A percentile compares a stretch with the other conserved stretches of the same genome.
Conservation (phyloP, 2,329 filamentous ascomycete genomes). For the Clonostachys solani region DNA sequence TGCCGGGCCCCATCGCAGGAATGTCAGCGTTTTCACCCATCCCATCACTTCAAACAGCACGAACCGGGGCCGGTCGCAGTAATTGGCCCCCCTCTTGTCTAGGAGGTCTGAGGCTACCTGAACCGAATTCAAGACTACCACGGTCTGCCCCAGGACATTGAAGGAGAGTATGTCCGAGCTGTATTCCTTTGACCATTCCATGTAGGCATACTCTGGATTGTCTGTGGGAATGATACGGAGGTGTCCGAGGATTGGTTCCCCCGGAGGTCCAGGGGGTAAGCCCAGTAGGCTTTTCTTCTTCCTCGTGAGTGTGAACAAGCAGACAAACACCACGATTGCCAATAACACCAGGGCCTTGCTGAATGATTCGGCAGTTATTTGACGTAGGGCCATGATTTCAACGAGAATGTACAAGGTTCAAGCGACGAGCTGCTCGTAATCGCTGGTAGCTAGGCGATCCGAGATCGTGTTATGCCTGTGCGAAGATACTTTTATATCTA, state of each 20-base stretch:
- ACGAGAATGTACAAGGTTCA: no score
- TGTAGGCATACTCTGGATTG: conserved; percentile 21
- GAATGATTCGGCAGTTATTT: no score
- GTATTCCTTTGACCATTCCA: conserved; percentile 40
- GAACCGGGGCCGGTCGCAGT: conserved; percentile 37
- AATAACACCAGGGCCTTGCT: no score
- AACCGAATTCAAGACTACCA: conserved; percentile 38
- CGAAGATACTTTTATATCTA: no score
- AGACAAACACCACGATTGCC: no score
- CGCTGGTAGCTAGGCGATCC: no score
- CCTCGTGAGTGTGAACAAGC: no score
- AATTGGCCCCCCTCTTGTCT: conserved; percentile 37
- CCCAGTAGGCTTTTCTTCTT: no score
- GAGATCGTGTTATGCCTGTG: no score
- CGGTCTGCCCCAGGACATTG: conserved; percentile 23
- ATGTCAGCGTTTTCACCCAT: conserved; percentile 40
- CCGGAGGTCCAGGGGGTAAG: conserved; percentile 24
- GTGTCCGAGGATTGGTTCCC: conserved; percentile 35
- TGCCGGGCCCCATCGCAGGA: conserved; percentile 31
- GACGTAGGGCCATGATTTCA: no score
- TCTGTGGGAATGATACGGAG: conserved; percentile 31
- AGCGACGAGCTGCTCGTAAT: no score
- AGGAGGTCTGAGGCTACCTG: conserved; percentile 36
- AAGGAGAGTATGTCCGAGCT: conserved; percentile 22
- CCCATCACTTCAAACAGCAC: conserved; percentile 36